phyloP scores from a whole-genome alignment of 2,329 filamentous ascomycete species.

The Paracoccidioides brasiliensis region DNA sequence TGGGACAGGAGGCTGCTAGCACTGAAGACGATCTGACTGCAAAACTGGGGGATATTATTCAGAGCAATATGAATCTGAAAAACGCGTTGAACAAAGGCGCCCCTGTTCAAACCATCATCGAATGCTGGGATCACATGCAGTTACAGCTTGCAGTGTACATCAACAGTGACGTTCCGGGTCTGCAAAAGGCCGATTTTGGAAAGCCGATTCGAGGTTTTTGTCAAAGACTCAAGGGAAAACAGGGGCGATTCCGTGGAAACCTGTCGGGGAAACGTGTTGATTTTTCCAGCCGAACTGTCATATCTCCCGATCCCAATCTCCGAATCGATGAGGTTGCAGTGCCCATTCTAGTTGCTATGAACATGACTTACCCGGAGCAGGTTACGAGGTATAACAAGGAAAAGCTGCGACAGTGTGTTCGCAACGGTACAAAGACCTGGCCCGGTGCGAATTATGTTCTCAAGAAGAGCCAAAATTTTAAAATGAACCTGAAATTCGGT shows the following conservation, averaged over 20 bases:
- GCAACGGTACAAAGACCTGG: constrained; percentile 64
- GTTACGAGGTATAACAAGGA: constrained; percentile 75
- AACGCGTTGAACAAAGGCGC: constrained; percentile 73
- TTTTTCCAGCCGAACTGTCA: constrained; percentile 94
- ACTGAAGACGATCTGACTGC: constrained; percentile 95
- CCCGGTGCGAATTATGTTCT: constrained; percentile 77
- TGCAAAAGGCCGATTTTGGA: constrained; percentile 76
- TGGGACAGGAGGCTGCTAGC: constrained; percentile 81
- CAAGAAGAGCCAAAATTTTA: constrained; percentile 57
- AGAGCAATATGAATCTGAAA: constrained; percentile 77
- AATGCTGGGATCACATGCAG: constrained; percentile 96
- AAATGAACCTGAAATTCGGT: constrained; percentile 62
- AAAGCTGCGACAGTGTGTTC: constrained; percentile 61
- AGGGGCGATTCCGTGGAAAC: constrained; percentile 93
- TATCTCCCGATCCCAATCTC: constrained; percentile 90
- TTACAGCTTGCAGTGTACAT: constrained; percentile 95
- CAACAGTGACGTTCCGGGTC: constrained; percentile 86
- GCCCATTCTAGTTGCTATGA: constrained; percentile 82
- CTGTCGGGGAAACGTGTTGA: constrained; percentile 96
- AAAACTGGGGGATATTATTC: constrained; percentile 91
- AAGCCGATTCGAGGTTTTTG: constrained; percentile 90
- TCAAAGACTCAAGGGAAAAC: constrained; percentile 90
- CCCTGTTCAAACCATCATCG: constrained; percentile 79
- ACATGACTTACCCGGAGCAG: constrained; percentile 86
- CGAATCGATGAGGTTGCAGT: constrained; percentile 89